phyloP scores from a whole-genome alignment of 805 yeast genomes.

The Kockiozyma suomiensis region DNA sequence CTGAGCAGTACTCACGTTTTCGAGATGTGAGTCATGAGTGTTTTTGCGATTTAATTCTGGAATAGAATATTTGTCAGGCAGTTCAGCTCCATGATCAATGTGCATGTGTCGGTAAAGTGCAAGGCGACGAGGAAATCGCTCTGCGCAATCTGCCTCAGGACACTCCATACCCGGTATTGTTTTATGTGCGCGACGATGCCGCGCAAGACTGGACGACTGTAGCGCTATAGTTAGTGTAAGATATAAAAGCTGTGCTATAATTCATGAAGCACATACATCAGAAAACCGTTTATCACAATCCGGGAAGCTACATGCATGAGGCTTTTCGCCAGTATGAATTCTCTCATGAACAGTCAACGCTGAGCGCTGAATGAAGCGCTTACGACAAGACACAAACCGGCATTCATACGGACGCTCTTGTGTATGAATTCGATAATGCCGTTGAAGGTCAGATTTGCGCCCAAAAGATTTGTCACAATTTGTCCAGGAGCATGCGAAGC shows the following conservation, averaged over 20 bases:
- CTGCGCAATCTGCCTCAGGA: conserved; percentile 3
- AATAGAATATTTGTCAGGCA: not conserved
- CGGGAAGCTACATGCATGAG: conserved; percentile 78
- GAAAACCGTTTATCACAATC: conserved; percentile 79
- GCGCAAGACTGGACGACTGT: conserved; percentile 56
- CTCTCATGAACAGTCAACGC: conserved; percentile 79
- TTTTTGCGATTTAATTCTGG: no score
- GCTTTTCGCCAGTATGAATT: conserved; percentile 92
- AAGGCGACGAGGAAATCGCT: conserved; percentile 5
- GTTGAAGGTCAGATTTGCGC: conserved; percentile 76
- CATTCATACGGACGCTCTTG: conserved; percentile 74
- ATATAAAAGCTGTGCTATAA: no score
- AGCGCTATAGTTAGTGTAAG: no score
- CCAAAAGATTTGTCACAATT: conserved; percentile 49
- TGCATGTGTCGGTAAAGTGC: conserved; percentile 5
- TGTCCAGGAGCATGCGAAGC: conserved; percentile 25
- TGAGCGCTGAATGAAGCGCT: conserved; percentile 82
- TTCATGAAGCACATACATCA: conserved; percentile 49
- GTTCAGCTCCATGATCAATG: not conserved
- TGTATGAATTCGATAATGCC: conserved; percentile 72
- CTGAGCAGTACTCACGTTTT: no score
- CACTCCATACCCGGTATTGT: conserved; percentile 32
- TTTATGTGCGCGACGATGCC: conserved; percentile 71
- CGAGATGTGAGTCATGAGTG: no score
- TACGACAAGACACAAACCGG: conserved; percentile 66